Evolutionary conservation across 2,329 filamentous ascomycete species (phyloP).

Genomic region (Atkinsonella hypoxylon): DNA sequence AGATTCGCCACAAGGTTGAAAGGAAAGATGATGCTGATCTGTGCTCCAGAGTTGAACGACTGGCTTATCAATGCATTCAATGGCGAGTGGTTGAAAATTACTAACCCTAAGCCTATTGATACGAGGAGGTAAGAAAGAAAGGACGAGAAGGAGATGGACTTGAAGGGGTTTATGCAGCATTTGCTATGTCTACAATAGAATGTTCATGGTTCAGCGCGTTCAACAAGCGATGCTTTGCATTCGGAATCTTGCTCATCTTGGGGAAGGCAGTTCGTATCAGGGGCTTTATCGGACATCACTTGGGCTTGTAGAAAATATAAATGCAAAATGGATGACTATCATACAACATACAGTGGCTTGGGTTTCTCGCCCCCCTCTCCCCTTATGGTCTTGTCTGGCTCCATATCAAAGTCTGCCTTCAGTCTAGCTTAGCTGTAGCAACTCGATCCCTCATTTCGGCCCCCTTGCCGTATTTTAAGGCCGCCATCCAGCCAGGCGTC

Average conservation of each 20-base stretch:
- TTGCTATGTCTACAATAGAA: not conserved
- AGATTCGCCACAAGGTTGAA: too few relatives aligned
- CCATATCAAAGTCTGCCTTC: not conserved
- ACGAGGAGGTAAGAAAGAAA: constrained; percentile 9
- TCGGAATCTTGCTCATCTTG: too few relatives aligned
- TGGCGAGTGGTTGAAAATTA: constrained; percentile 70
- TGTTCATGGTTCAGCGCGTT: too few relatives aligned
- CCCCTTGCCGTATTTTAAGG: constrained; percentile 1
- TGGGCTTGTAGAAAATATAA: not conserved
- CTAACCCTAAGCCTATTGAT: constrained; percentile 34
- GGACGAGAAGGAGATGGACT: not conserved
- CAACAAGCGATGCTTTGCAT: too few relatives aligned
- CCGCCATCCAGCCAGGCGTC: not conserved
- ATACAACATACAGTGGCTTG: constrained; percentile 7
- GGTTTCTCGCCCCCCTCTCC: not conserved
- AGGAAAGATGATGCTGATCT: too few relatives aligned
- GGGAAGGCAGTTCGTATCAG: too few relatives aligned
- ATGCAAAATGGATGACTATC: constrained; percentile 9
- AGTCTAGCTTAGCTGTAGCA: constrained; percentile 8
- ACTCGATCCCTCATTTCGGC: not conserved
- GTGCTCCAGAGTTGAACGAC: constrained; percentile 54
- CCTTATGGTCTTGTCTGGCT: constrained; percentile 4
- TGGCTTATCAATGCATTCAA: constrained; percentile 98
- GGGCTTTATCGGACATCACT: too few relatives aligned
- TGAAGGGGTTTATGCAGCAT: not conserved